phyloP scores from a whole-genome alignment of 495 filamentous ascomycete genomes.

The Bryoglossum gracile region DNA sequence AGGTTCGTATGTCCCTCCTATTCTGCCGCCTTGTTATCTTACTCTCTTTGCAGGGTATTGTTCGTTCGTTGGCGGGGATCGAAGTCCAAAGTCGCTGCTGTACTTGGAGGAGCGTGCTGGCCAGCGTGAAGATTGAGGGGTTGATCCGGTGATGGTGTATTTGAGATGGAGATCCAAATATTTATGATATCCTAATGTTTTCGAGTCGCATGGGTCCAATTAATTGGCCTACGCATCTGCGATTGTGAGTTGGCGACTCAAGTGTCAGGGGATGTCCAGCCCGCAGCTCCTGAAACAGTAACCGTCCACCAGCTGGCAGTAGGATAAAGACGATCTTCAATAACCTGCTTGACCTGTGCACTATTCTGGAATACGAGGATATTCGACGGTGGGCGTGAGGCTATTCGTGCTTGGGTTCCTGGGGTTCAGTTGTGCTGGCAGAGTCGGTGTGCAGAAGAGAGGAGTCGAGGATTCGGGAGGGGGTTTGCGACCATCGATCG shows the following conservation, averaged over 20 bases:
- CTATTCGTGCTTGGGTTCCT: conserved; percentile 4
- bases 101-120: conserved; percentile 7
- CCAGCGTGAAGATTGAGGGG: conserved; percentile 10
- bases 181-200: conserved; percentile 13
- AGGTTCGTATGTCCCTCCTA: conserved; percentile 1
- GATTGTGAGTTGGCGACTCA: conserved; percentile 26
- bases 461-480: neutral
- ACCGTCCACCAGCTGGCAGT: conserved; percentile 15
- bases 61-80: conserved; percentile 1
- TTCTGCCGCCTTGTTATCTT: neutral
- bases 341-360: conserved; percentile 1
- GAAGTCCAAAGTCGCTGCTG: conserved; percentile 2
- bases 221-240: conserved; percentile 22
- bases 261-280: conserved; percentile 19
- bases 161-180: conserved; percentile 5
- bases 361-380: conserved; percentile 20
- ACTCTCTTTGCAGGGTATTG: neutral
- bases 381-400: neutral
- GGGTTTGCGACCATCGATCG: conserved; percentile 5
- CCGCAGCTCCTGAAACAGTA: conserved; percentile 25
- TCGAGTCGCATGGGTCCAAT: conserved; percentile 20
- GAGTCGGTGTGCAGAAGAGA: conserved; percentile 17
- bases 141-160: neutral
- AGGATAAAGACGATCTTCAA: conserved; percentile 10
- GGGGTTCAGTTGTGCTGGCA: conserved; percentile 9